Base-by-base conservation (phyloP, 495 filamentous ascomycete species). In the Penicillium samsonianum region DNA sequence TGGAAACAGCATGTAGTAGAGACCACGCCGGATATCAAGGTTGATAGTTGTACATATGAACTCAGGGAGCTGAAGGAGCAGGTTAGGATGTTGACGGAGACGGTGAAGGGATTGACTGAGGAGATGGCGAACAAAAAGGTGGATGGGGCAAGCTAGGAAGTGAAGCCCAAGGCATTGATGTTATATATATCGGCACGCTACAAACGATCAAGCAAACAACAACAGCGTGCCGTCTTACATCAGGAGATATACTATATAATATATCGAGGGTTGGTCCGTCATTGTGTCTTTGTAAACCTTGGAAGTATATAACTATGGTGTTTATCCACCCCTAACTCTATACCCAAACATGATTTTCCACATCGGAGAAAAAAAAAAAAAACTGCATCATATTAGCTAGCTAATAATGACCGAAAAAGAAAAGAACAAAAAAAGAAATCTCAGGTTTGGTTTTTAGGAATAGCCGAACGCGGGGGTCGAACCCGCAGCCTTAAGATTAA, bases 1-100 rank as follows among this genome's bases (percentile, higher is more conserved):
- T 98, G 94, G 94, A 76, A 77, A 17, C 86, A 91, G 73, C 83
- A 76, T 60, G 91, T 96, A 0, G 79, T 84, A 38, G 71, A 78
- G n/a, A 86, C 82, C 19, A 89, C 85, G 63, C 87, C 90, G 4
- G 87, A 96, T 75, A 78, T 96, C 5, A 85, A 88, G 61, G 80
- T 85, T 30, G 89, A 96, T 57, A 74, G 74, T 12, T 80, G 84
- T n/a, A 80, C 87, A 26, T 20, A 85, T 44, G 89, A 94, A 78
- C 71, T 96, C 16, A 72, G 76, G 59, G 80, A 84, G 70, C 67
- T 96, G 64, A 84, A 77, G 69, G 78, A 79, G 37, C 87, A 96
- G 74, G 75, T 97, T 0, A 75, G 77, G 17, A 76, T 82, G 59
- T 69, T 98, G 68, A 92, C 83, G 57, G 78, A 78, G 60, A 67